These are phyloP conservation scores for Geosmithia putterillii DNA, from an alignment of 2,329 filamentous ascomycete genomes.

Conservation along the genomic window DNA sequence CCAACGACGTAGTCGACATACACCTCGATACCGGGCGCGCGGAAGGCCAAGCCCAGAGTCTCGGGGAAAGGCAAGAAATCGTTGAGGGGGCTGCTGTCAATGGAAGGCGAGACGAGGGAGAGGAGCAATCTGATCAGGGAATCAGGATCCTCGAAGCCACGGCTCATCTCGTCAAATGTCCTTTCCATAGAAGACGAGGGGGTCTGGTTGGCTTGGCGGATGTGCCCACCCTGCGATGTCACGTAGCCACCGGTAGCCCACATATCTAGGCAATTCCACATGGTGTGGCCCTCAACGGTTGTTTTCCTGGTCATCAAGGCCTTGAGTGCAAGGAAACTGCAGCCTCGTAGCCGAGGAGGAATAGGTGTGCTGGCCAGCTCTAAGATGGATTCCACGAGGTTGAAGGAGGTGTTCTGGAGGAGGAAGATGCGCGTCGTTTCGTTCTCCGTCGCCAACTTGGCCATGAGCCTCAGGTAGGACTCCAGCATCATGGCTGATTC, in stretches of 20 bases:
- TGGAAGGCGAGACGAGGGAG: slow-evolving; percentile 55
- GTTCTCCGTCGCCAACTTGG: slow-evolving; percentile 69
- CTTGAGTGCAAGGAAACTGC: slow-evolving; percentile 67
- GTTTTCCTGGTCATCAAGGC: slow-evolving; percentile 67
- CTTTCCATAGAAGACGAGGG: slow-evolving; percentile 41
- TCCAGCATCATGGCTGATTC: slow-evolving; percentile 96
- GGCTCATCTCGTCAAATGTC: slow-evolving; percentile 62
- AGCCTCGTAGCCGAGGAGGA: slow-evolving; percentile 66
- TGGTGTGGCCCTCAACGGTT: slow-evolving; percentile 49
- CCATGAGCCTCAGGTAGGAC: slow-evolving; percentile 79
- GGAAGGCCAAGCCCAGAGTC: slow-evolving; percentile 62
- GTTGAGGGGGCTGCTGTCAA: slow-evolving; percentile 48
- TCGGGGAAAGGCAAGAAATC: slow-evolving; percentile 81
- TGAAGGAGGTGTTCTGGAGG: slow-evolving; percentile 50
- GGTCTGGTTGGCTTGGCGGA: slow-evolving; percentile 17
- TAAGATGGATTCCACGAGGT: slow-evolving; percentile 62
- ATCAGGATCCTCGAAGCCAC: slow-evolving; percentile 74
- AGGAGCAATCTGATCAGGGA: slow-evolving; percentile 72
- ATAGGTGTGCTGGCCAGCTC: slow-evolving; percentile 68
- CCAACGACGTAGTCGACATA: slow-evolving; percentile 89
- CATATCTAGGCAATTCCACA: slow-evolving; percentile 73
- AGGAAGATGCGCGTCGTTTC: slow-evolving; percentile 61
- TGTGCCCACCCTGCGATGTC: slow-evolving; percentile 17
- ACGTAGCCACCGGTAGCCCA: slow-evolving; percentile 58
- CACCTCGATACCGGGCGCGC: slow-evolving; percentile 73